These are phyloP conservation scores for Gentiana dahurica DNA, from an alignment of 257 asterid species.

Conservation along the genomic window DNA sequence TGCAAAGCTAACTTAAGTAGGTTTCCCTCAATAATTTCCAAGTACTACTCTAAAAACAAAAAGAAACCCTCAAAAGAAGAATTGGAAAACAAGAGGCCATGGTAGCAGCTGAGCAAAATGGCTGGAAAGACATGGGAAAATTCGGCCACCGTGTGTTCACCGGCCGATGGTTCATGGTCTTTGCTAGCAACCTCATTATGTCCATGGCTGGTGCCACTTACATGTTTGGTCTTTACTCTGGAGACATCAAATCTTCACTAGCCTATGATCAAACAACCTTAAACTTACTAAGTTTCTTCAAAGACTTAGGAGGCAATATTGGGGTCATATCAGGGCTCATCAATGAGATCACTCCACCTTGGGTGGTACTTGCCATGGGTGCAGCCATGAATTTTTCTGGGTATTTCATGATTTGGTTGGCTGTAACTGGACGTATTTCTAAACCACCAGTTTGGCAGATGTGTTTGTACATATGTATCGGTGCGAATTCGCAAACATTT, in stretches of 20 bases:
- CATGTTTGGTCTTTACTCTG: constrained; percentile 42
- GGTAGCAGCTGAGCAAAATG: too few relatives aligned
- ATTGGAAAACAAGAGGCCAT: too few relatives aligned
- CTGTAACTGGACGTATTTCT: constrained; percentile 21
- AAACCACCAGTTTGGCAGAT: constrained; percentile 38
- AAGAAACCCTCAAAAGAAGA: not conserved
- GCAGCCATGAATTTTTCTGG: constrained; percentile 40
- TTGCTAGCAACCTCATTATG: constrained; percentile 37
- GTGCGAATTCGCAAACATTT: constrained; percentile 20
- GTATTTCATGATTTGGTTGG: constrained; percentile 50
- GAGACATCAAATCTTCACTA: constrained; percentile 28
- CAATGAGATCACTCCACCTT: constrained; percentile 37
- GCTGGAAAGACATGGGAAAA: too few relatives aligned
- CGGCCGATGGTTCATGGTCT: constrained; percentile 43
- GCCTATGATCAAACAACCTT: constrained; percentile 46
- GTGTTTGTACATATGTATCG: constrained; percentile 32
- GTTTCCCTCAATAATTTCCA: too few relatives aligned
- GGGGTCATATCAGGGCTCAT: constrained; percentile 41
- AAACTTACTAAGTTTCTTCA: constrained; percentile 41
- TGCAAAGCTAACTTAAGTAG: too few relatives aligned
- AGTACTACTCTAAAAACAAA: not conserved
- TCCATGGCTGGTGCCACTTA: constrained; percentile 41
- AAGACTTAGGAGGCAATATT: constrained; percentile 40
- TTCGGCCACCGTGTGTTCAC: constrained; percentile 18
- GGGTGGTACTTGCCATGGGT: constrained; percentile 34